Base-by-base conservation (phyloP, 768 basidiomycete species). In the Leccinum imitatum region DNA sequence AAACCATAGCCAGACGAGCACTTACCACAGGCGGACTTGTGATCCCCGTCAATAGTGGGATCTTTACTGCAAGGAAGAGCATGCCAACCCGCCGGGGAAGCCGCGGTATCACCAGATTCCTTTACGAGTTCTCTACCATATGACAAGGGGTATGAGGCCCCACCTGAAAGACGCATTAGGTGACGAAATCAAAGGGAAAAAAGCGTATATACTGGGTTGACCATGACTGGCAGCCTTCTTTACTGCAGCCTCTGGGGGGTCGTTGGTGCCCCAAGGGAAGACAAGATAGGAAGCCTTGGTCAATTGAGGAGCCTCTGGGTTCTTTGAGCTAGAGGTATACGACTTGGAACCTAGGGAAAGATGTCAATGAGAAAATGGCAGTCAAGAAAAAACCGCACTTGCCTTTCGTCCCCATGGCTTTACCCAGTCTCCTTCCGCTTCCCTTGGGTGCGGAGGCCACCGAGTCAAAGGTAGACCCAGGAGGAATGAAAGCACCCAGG, bases 191-290 rank as follows among this genome's bases (percentile, higher is more conserved):
- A 27, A 6, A 27, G 25, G 25, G 6, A 27, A 27, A 27, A 27
- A 27, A 27, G 25, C 25, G 25, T 0, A 27, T 1, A 27, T 27
- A 27, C 25, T 27, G 1, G 25, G 25, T 27, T 27, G 25, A 27
- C 25, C 25, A 6, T 27, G 25, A 27, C 25, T 27, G 25, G 25
- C 25, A 27, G 25, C 6, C 6, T 27, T 27, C 25, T 27, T 27
- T 27, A 27, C 25, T 7, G 25, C 25, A 41, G 72, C 95, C 58
- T 82, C 23, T 23, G 67, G 0, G 95, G 95, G 68, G 23, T 98
- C 95, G 61, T 98, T 97, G 61, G 88, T 68, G 21, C 95, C 93
- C 85, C 88, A 93, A 1, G 77, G 70, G 74, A 88, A 93, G 62
- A 95, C 83, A 52, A 86, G 80, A 77, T 94, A 93, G 1, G 69